Evolutionary conservation across 202 grass and related monocot genomes (phyloP), one percentile per base, ranked within the genome.

Genomic region (Sporobolus alterniflorus): DNA sequence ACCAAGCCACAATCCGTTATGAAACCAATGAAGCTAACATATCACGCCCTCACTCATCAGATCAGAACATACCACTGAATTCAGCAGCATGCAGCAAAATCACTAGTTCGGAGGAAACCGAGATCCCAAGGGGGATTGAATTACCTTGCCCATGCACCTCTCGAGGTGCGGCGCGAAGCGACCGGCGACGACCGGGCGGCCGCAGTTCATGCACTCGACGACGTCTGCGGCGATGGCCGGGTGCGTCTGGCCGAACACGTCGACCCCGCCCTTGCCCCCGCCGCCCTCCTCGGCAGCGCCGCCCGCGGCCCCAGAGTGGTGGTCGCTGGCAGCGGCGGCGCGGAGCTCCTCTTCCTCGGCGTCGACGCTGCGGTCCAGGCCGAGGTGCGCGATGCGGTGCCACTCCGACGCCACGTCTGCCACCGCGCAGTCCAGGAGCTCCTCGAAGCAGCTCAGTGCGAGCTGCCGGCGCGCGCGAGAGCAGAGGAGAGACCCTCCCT

Each of bases 91-190:
- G 18, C 13, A 67, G 28, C 44, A 39, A 41, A 36, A 51, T 3
- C 71, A 41, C 12, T 57, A 59, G 39, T 41, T 26, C 12, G n/a
- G 11, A 80, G 9, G 34, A 56, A 67, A 4, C 12, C 1, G 64
- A 67, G 76, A 79, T 67, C 47, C 33, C 9, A 89, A 21, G 16
- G 64, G 4, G 55, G 21, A n/a, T 8, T 42, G 36, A 49, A 42
- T 46, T 83, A 95, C 96, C 92, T 98, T 98, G 76, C 96, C 96
- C 96, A 98, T 98, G 87, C 92, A 98, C 68, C 95, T 98, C 87
- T 98, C 96, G 49, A 98, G 67, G 85, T 98, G 96, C 46, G 96
- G 96, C 17, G 96, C 96, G 76, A 98, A 98, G 46, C 96, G 90
- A 63, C 96, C 96, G 4, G 96, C 89, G 14, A 88, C 93, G 26